Evolutionary conservation across 495 filamentous ascomycete species (phyloP).

Genomic region (Ramalina intermedia): DNA sequence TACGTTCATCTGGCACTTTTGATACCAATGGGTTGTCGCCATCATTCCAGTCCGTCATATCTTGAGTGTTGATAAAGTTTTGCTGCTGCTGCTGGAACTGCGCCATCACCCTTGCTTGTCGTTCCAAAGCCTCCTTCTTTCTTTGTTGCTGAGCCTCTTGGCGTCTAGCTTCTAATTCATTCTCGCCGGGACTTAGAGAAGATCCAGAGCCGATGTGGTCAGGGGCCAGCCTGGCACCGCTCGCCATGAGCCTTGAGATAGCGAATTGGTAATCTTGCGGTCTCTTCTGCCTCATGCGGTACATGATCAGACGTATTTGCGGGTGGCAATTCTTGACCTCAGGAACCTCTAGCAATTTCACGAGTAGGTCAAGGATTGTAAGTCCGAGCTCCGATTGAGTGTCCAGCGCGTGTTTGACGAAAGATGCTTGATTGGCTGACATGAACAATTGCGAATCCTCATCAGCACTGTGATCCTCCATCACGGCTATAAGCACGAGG

Average conservation of each 20-base stretch:
- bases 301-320: conserved; percentile 75
- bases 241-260: conserved; percentile 24
- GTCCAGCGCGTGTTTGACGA: conserved; percentile 52
- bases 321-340: conserved; percentile 68
- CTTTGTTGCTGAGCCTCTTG: conserved; percentile 56
- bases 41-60: conserved; percentile 72
- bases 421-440: conserved; percentile 34
- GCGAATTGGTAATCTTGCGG: conserved; percentile 52
- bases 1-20: conserved; percentile 41
- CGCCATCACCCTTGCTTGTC: conserved; percentile 88
- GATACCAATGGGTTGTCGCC: conserved; percentile 46
- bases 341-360: conserved; percentile 56
- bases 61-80: conserved; percentile 76
- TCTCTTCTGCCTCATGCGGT: conserved; percentile 69
- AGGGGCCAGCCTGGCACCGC: conserved; percentile 29
- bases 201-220: conserved; percentile 44
- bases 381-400: conserved; percentile 35
- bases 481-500: conserved; percentile 64
- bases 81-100: conserved; percentile 96
- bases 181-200: conserved; percentile 30
- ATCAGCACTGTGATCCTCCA: conserved; percentile 60
- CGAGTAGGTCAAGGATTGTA: conserved; percentile 63
- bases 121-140: conserved; percentile 75
- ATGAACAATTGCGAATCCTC: conserved; percentile 31
- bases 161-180: conserved; percentile 24